Conservation (phyloP, 202 grass and related monocot species). For the Setaria viridis region DNA sequence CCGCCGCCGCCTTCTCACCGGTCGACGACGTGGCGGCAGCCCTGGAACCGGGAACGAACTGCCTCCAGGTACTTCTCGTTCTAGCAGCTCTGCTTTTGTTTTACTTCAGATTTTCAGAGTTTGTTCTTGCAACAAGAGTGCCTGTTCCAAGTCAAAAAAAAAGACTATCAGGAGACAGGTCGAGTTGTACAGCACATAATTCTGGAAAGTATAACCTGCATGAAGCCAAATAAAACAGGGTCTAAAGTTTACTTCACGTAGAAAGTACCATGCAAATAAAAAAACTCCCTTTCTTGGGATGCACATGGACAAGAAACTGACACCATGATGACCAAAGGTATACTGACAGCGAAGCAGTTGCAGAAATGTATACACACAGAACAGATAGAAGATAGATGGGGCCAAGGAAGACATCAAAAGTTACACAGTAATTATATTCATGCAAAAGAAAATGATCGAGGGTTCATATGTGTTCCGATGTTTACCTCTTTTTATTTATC, state of each 20-base stretch:
- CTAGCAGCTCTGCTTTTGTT: neutral
- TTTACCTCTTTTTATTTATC: neutral
- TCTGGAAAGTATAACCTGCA: neutral
- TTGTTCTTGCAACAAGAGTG: neutral
- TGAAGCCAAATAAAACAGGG: neutral
- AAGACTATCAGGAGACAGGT: neutral
- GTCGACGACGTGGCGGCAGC: conserved; percentile 7
- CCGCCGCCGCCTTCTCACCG: conserved; percentile 46
- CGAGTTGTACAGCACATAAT: neutral
- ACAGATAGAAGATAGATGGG: neutral
- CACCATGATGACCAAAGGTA: neutral
- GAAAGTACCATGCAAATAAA: conserved; percentile 10
- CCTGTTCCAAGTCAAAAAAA: neutral
- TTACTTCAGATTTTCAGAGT: neutral
- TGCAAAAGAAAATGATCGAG: neutral
- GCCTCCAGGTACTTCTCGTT: conserved; percentile 48
- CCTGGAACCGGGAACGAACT: neutral
- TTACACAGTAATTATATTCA: neutral
- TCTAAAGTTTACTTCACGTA: conserved; percentile 4
- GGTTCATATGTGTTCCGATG: neutral
- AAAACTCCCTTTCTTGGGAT: neutral
- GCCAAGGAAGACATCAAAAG: neutral
- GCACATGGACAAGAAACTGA: conserved; percentile 23
- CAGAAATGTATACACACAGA: neutral
- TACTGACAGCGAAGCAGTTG: neutral